A percentile compares a stretch with the other conserved stretches of the same genome.
phyloP scores from a whole-genome alignment of 2,329 filamentous ascomycete species.

The Hawksworthiomyces lignivorus region DNA sequence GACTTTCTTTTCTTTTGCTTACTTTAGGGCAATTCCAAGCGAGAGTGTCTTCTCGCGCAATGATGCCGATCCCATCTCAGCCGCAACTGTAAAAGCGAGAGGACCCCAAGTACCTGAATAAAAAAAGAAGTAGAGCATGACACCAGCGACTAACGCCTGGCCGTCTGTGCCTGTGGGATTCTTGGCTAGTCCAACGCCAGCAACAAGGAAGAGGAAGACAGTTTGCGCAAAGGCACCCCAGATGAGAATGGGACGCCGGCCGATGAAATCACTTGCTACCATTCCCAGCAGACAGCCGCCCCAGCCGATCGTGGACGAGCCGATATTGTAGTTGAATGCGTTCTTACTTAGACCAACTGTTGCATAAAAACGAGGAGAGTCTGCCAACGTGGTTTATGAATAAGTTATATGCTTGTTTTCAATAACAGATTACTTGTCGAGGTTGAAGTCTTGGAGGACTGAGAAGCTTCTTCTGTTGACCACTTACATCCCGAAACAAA shows the following conservation, averaged over 20 bases:
- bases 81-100: not conserved
- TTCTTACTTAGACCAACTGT: conserved; percentile 5
- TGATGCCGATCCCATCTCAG: conserved; percentile 3
- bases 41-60: conserved; percentile 8
- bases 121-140: conserved; percentile 9
- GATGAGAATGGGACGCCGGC: conserved; percentile 3
- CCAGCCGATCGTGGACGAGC: conserved; percentile 8
- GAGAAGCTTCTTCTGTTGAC: too few species aligned
- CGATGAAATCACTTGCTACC: conserved; percentile 8
- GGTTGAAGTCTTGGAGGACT: too few species aligned
- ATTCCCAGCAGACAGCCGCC: conserved; percentile 7
- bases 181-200: conserved; percentile 5
- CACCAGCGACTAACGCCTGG: conserved; percentile 4
- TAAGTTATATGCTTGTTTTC: too few species aligned
- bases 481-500: conserved; percentile 7
- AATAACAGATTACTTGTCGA: too few species aligned
- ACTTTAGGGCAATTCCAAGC: conserved; percentile 6
- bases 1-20: too few species aligned
- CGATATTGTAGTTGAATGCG: conserved; percentile 10
- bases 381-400: too few species aligned
- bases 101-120: conserved; percentile 7
- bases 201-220: conserved; percentile 4
- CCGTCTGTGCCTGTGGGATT: conserved; percentile 1
- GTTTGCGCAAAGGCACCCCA: conserved; percentile 5
- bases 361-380: conserved; percentile 8